Evolutionary conservation across 768 basidiomycete species (phyloP), one percentile per base, ranked within the genome.

Genomic region (Boletus sensibilis): DNA sequence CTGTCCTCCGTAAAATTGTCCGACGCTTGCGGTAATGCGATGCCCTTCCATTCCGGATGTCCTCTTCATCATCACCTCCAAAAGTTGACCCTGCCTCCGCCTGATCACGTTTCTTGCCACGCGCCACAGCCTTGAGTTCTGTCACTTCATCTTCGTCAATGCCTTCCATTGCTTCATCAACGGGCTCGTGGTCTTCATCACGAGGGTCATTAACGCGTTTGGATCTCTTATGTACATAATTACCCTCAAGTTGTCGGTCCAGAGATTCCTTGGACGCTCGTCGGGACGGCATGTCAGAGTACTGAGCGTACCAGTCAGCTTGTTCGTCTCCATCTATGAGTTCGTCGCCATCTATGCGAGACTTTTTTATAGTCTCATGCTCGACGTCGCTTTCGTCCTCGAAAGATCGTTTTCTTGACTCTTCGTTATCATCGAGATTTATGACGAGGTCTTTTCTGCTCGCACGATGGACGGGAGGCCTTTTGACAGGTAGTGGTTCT

Each of bases 101-200:
- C 39, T 86, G 85, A 70, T 87, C 87, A 58, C 90, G 84, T 74
- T 92, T 92, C 77, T 81, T 88, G 43, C 88, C 88, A 57, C 72
- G 62, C 31, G 68, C 63, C 54, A 72, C 64, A 45, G 72, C 70
- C 52, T 64, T 68, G 47, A 78, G 68, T 49, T 77, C 78, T 23
- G 69, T 64, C 20, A 76, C 60, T 43, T 76, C 74, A 60, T 82
- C 80, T 47, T 72, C 76, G 21, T 77, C 74, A 25, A 78, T 68
- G 23, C 75, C 73, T 47, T 72, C 72, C 58, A 73, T 69, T 31
- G 63, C 68, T 55, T 72, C 67, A 61, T 68, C 68, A 57, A 72
- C 63, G 53, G 66, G 66, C 47, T 69, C 68, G 55, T 77, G 76
- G 56, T 78, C 78, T 48, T 81, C 75, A 67, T 85, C 82, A n/a